Conservation (phyloP, 768 basidiomycete species). For the Tylopilus balloui region DNA sequence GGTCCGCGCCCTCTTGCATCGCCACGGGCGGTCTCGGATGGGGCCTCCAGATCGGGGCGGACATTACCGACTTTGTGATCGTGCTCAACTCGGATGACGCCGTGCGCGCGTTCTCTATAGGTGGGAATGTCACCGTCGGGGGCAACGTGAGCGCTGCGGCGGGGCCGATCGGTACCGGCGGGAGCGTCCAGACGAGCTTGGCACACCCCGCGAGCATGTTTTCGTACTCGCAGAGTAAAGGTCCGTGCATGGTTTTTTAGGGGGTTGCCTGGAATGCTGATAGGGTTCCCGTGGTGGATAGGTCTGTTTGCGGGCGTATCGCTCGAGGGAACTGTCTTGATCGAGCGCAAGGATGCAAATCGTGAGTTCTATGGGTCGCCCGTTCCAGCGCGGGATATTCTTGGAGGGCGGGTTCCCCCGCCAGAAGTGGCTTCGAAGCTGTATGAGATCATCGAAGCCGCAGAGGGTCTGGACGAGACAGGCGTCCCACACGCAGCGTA, state of each 20-base stretch:
- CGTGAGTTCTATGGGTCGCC: slow-evolving; percentile 93
- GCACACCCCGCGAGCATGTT: slow-evolving; percentile 98
- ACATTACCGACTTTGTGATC: slow-evolving; percentile 93
- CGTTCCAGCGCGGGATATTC: slow-evolving; percentile 84
- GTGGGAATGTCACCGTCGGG: slow-evolving; percentile 95
- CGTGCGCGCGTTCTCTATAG: slow-evolving; percentile 89
- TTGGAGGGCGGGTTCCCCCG: slow-evolving; percentile 92
- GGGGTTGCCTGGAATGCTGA: not conserved
- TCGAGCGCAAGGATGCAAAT: slow-evolving; percentile 96
- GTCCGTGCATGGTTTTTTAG: not conserved
- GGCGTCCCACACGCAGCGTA: slow-evolving; percentile 77
- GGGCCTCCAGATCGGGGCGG: slow-evolving; percentile 95
- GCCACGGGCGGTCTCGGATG: slow-evolving; percentile 93
- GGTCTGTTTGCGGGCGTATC: slow-evolving; percentile 94
- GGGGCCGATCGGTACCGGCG: slow-evolving; percentile 93
- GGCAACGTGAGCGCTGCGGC: slow-evolving; percentile 83
- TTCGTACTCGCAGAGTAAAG: slow-evolving; percentile 93
- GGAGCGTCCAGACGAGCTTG: slow-evolving; percentile 78
- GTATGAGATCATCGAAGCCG: slow-evolving; percentile 96
- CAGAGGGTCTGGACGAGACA: slow-evolving; percentile 86
- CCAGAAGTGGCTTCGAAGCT: slow-evolving; percentile 90
- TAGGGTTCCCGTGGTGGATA: slow-evolving; percentile 24
- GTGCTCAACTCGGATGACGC: slow-evolving; percentile 97
- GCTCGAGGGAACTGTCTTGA: slow-evolving; percentile 88
- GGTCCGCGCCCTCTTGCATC: slow-evolving; percentile 96